Evolutionary conservation across 495 filamentous ascomycete species (phyloP), one percentile per base, ranked within the genome.

Genomic region (Penicillium ucsense): DNA sequence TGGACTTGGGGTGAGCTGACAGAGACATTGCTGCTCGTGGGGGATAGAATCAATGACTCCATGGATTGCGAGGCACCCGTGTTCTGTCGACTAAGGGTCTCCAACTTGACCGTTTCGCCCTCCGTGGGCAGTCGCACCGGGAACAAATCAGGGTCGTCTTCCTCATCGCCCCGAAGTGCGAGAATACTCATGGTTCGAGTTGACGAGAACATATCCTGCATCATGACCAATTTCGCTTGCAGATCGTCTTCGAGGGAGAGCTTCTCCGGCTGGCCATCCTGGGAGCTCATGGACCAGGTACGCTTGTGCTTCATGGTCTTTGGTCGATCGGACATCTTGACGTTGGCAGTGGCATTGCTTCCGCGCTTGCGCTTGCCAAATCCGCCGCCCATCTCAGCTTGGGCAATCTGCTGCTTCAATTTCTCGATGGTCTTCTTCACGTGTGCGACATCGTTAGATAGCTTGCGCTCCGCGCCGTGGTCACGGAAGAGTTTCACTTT

Each of bases 131-230:
- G 71, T 38, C 74, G 70, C 31, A 96, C 89, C 0, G 92, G 92
- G 57, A 85, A 84, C 10, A 84, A 61, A 65, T 97, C 94, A 3
- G 90, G 89, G 57, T 98, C 92, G 57, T 98, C 92, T 9, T 78
- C 64, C 27, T 89, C 86, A 3, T 86, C 83, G 42, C 89, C 94
- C 36, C 82, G 80, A 10, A 98, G 78, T 54, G 85, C 87, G 27
- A 98, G 72, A 8, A 91, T 72, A 63, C 89, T 96, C 28, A 89
- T 80, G 3, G 88, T 82, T 8, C 87, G 78, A 3, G 89, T 94
- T 40, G 89, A 95, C 8, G 85, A 88, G 61, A 96, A 95, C 92
- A 97, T 97, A 54, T 94, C 91, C 60, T 95, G 86, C 59, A 94
- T 77, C 30, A 80, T 83, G 40, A 81, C 78, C 11, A 96, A 72